Evolutionary conservation across 768 basidiomycete species (phyloP).

Genomic region (Mycena venus): DNA sequence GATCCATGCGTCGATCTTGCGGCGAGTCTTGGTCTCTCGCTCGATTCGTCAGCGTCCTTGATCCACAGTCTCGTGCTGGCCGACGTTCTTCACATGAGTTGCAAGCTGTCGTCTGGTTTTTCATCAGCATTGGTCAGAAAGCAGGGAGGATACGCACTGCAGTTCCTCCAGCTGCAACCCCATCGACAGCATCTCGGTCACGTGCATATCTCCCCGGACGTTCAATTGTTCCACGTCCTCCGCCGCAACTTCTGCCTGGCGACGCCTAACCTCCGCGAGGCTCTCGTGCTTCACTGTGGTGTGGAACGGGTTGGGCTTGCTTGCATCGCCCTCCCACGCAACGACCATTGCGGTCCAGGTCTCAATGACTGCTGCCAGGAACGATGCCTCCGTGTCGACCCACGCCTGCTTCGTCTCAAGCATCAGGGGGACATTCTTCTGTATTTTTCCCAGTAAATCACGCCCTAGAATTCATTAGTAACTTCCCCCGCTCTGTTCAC

Average conservation of each 20-base stretch:
- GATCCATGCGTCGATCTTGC: too few relatives aligned
- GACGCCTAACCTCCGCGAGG: constrained; percentile 18
- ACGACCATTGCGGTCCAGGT: constrained; percentile 11
- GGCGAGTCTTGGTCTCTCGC: neutral
- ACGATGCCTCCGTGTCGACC: neutral
- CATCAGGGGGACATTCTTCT: constrained; percentile 1
- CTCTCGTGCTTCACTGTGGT: neutral
- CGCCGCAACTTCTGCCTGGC: constrained; percentile 23
- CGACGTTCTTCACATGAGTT: neutral
- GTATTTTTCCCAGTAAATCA: neutral
- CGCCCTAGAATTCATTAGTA: neutral
- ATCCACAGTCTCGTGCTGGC: neutral
- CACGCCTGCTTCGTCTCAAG: neutral
- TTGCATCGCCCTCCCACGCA: constrained; percentile 23
- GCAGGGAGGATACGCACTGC: constrained; percentile 16
- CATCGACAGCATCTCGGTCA: constrained; percentile 16
- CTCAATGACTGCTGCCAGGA: constrained; percentile 39
- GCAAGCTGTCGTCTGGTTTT: neutral
- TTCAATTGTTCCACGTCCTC: neutral
- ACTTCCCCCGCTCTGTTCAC: too few relatives aligned
- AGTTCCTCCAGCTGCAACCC: constrained; percentile 34
- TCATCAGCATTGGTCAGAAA: too few relatives aligned
- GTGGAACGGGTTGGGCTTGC: constrained; percentile 28
- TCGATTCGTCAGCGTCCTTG: neutral
- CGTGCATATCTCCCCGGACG: constrained; percentile 30